A percentile compares a stretch with the other conserved stretches of the same genome.
Evolutionary conservation across 345 rosid species (phyloP).

Genomic region (Populus simonii): DNA sequence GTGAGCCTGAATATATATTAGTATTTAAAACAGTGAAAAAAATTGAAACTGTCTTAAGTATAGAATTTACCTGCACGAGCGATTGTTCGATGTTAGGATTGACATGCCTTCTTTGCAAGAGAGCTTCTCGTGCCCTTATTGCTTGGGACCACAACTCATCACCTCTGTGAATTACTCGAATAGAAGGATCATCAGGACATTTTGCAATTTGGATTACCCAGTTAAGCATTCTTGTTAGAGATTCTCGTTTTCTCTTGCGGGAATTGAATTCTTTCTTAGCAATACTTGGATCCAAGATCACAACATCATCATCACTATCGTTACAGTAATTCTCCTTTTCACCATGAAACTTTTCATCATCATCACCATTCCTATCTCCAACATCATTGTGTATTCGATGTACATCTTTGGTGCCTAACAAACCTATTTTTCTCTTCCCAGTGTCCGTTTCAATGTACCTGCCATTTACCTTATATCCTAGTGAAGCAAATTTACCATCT

Average conservation of each 20-base stretch:
- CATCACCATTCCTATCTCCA: conserved; percentile 21
- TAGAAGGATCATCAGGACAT: conserved; percentile 43
- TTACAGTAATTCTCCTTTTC: conserved; percentile 1
- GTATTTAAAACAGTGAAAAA: background rate
- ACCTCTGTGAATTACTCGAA: conserved; percentile 34
- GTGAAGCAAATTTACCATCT: conserved; percentile 20
- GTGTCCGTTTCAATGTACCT: conserved; percentile 1
- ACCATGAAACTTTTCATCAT: conserved; percentile 14
- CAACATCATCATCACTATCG: conserved; percentile 8
- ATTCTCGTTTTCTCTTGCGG: conserved; percentile 45
- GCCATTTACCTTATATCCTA: conserved; percentile 15
- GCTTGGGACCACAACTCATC: conserved; percentile 45
- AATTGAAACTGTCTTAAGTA: background rate
- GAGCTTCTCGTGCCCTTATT: conserved; percentile 44
- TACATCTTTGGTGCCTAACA: conserved; percentile 15
- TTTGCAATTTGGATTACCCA: conserved; percentile 62
- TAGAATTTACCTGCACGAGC: conserved; percentile 14
- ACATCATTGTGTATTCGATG: conserved; percentile 9
- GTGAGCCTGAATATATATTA: background rate
- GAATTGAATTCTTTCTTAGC: conserved; percentile 17
- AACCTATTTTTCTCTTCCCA: conserved; percentile 14
- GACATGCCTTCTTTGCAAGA: conserved; percentile 33
- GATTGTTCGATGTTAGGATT: background rate
- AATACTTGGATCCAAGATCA: conserved; percentile 7
- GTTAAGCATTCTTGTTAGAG: conserved; percentile 46